Evolutionary conservation across 163 green algal genomes (phyloP), one percentile per base, ranked within the genome.

Genomic region (Picocystis sp.): DNA sequence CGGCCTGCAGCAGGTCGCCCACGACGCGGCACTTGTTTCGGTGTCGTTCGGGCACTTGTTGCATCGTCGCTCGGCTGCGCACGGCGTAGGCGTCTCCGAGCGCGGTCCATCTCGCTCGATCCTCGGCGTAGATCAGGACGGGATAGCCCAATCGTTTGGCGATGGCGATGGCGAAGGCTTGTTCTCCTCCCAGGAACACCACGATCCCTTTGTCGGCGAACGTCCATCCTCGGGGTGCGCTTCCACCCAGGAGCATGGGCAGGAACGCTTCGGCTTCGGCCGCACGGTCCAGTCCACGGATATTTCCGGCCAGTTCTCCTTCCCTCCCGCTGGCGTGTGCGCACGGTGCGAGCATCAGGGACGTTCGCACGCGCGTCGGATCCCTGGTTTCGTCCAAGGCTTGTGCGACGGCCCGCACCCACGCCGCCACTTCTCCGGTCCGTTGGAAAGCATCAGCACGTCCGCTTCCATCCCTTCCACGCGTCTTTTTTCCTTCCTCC

Each of bases 161-260:
- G 13, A 68, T 14, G 42, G 68, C 46, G 19, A 67, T 24, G 9
- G 60, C 59, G 17, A 69, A 64, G 62, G 68, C 24, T 29, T 68
- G 60, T 38, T 68, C 60, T 12, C 60, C 60, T 17, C 60, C 60
- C 3, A 68, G 59, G 45, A 68, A 68, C 22, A 68, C 33, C 17
- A 25, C 58, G n/a, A 71, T 57, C 10, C 60, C 60, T 17, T 38
- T 21, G n/a, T 21, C 0, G 9, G 58, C 58, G 35, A 56, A 68
- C 14, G 54, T 59, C 60, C 60, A 71, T 6, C 33, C 19, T 14
- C 43, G 22, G 19, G 22, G 50, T 15, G 29, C 22, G 11, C 24
- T 34, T 45, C 38, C 38, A n/a, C 53, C 21, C 53, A 33, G 35
- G 52, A 38, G 24, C 22, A 42, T 24, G 43, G 22, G 33, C 23